A percentile compares a stretch with the other conserved stretches of the same genome.
Evolutionary conservation across 306 rosid genomes (phyloP).

Genomic region (Lagenaria siceraria): DNA sequence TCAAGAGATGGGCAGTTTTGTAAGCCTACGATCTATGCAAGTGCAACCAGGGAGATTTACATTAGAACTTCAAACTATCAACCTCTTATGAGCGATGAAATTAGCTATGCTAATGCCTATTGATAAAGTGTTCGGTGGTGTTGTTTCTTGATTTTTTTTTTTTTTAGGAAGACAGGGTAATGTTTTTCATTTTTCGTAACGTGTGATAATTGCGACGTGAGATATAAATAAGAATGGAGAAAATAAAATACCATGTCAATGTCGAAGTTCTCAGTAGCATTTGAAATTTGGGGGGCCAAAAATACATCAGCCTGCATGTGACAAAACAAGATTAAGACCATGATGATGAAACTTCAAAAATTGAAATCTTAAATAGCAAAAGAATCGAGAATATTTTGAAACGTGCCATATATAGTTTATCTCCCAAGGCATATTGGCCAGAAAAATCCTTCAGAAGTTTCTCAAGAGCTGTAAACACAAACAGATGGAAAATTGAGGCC

Average conservation of each 20-base stretch:
- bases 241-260: constrained; percentile 22
- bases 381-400: background rate
- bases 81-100: background rate
- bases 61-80: background rate
- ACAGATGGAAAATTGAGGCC: background rate
- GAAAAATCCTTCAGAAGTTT: constrained; percentile 26
- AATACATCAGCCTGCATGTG: constrained; percentile 29
- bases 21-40: background rate
- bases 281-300: constrained; percentile 29
- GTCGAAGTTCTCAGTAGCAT: constrained; percentile 9
- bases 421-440: constrained; percentile 25
- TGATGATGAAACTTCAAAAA: background rate
- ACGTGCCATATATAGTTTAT: constrained; percentile 28
- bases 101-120: background rate
- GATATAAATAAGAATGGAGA: background rate
- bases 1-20: background rate
- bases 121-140: background rate
- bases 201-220: background rate
- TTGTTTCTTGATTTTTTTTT: background rate
- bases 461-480: constrained; percentile 28
- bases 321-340: background rate
- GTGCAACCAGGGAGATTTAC: background rate
- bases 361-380: background rate
- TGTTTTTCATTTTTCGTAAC: background rate
- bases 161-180: background rate